phyloP scores from a whole-genome alignment of 164 flowering plant species.

The Nelumbo lutea region DNA sequence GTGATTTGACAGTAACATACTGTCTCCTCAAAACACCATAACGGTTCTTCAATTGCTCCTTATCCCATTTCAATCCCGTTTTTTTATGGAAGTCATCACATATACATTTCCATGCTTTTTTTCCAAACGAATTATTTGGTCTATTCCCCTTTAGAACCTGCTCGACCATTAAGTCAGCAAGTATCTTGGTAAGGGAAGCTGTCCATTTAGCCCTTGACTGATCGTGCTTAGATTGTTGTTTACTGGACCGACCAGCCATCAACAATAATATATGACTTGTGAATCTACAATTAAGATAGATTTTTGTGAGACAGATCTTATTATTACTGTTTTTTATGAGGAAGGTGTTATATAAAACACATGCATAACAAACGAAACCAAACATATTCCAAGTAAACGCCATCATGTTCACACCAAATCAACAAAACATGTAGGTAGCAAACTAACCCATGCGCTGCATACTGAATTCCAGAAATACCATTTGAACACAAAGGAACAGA shows the following conservation, averaged over 20 bases:
- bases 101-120: slow-evolving; percentile 46
- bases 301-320: too few relatives aligned
- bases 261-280: not conserved
- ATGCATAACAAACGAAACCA: not conserved
- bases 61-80: slow-evolving; percentile 55
- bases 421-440: too few relatives aligned
- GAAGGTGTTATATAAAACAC: not conserved
- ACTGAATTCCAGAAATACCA: too few relatives aligned
- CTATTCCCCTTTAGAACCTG: slow-evolving; percentile 45
- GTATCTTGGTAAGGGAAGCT: slow-evolving; percentile 31
- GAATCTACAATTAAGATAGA: too few relatives aligned
- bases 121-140: slow-evolving; percentile 33
- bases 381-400: not conserved
- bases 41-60: slow-evolving; percentile 50
- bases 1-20: slow-evolving; percentile 26
- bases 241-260: slow-evolving; percentile 30
- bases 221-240: slow-evolving; percentile 21
- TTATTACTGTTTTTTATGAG: slow-evolving; percentile 13
- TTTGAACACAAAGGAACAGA: too few relatives aligned
- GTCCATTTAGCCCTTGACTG: slow-evolving; percentile 63
- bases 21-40: slow-evolving; percentile 39
- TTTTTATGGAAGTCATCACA: slow-evolving; percentile 37
- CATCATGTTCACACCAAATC: too few relatives aligned
- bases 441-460: too few relatives aligned
- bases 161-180: slow-evolving; percentile 48